These are phyloP conservation scores for Dicorynia guianensis DNA, from an alignment of 306 rosid genomes.

Conservation along the genomic window DNA sequence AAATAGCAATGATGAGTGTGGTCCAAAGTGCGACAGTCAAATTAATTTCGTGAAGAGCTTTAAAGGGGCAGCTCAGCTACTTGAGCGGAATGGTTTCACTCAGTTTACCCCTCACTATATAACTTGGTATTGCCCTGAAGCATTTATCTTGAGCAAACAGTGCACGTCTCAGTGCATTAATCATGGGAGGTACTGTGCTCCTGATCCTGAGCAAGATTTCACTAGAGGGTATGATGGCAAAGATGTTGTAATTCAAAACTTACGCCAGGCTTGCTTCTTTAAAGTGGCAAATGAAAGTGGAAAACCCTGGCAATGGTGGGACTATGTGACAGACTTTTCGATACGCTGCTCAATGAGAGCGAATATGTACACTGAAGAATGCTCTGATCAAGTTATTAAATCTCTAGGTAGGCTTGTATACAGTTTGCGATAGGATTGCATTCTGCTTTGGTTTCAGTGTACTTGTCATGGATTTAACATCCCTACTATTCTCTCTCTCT, in stretches of 20 bases:
- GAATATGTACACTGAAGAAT: conserved; percentile 70
- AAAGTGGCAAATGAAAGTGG: conserved; percentile 94
- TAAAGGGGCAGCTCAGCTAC: conserved; percentile 91
- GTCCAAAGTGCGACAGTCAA: conserved; percentile 85
- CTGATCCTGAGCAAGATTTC: conserved; percentile 97
- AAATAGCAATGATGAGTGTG: conserved; percentile 94
- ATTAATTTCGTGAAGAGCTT: conserved; percentile 76
- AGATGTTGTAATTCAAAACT: conserved; percentile 91
- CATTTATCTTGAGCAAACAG: conserved; percentile 76
- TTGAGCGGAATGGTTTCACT: conserved; percentile 83
- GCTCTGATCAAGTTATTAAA: conserved; percentile 83
- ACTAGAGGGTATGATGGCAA: conserved; percentile 91
- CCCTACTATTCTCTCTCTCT: not conserved
- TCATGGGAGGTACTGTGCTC: conserved; percentile 94
- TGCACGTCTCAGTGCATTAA: conserved; percentile 94
- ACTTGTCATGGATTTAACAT: not conserved
- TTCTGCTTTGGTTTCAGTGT: conserved; percentile 29
- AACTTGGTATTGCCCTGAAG: conserved; percentile 95
- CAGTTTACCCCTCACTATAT: conserved; percentile 92
- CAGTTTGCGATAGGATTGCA: conserved; percentile 4
- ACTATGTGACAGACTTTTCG: conserved; percentile 88
- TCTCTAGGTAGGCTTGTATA: conserved; percentile 73
- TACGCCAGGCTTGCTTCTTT: conserved; percentile 91
- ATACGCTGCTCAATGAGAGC: conserved; percentile 95
- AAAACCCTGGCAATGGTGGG: conserved; percentile 99